phyloP scores from a whole-genome alignment of 1,284 basidiomycete genomes.

The Apiotrichum laibachii region DNA sequence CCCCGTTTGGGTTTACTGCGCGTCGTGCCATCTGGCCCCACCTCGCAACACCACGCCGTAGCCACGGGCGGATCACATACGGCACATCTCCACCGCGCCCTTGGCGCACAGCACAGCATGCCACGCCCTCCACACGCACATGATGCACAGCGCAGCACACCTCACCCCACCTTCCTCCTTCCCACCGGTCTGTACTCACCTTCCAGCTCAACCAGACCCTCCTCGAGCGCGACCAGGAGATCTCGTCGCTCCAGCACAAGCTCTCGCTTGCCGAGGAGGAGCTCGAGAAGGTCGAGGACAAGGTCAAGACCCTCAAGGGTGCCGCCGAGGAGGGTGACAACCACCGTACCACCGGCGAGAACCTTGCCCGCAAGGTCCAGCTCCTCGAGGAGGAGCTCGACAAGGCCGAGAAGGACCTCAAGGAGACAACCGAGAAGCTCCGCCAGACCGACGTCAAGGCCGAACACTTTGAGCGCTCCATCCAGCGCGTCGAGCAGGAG shows the following conservation, averaged over 20 bases:
- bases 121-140: too few relatives aligned
- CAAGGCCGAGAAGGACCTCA: slow-evolving; percentile 90
- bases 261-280: slow-evolving; percentile 68
- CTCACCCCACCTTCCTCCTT: too few relatives aligned
- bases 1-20: too few relatives aligned
- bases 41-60: too few relatives aligned
- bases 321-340: slow-evolving; percentile 69
- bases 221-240: slow-evolving; percentile 84
- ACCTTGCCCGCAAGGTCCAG: slow-evolving; percentile 78
- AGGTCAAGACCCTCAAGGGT: slow-evolving; percentile 68
- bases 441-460: slow-evolving; percentile 98
- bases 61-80: too few relatives aligned
- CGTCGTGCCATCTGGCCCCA: too few relatives aligned
- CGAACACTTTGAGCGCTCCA: slow-evolving; percentile 95
- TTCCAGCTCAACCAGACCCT: slow-evolving; percentile 54
- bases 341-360: slow-evolving; percentile 72
- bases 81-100: too few relatives aligned
- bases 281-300: slow-evolving; percentile 72
- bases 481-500: slow-evolving; percentile 83
- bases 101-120: too few relatives aligned
- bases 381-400: slow-evolving; percentile 95
- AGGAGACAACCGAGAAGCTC: slow-evolving; percentile 97
- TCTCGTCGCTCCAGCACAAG: slow-evolving; percentile 77
- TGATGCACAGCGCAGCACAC: too few relatives aligned
- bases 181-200: not conserved